phyloP scores from a whole-genome alignment of 2,329 filamentous ascomycete species.

The Penicillium verrucosum region DNA sequence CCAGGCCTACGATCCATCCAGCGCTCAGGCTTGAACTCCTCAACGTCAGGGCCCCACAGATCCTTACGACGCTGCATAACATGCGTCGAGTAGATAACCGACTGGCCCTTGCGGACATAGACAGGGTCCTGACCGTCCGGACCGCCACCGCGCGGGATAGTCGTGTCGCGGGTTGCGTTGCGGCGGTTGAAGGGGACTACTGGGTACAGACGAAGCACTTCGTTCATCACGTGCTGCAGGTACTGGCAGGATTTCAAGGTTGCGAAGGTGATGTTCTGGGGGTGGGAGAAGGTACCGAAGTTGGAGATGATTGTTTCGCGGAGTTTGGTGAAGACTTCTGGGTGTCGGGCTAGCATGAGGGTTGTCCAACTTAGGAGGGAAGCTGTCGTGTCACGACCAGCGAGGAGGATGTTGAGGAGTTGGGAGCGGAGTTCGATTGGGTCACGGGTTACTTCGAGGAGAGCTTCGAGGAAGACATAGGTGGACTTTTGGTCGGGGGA shows the following conservation, averaged over 20 bases:
- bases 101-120: conserved; percentile 63
- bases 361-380: conserved; percentile 46
- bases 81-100: conserved; percentile 65
- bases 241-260: conserved; percentile 42
- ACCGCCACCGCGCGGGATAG: conserved; percentile 56
- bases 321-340: conserved; percentile 36
- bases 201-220: conserved; percentile 46
- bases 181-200: conserved; percentile 48
- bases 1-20: conserved; percentile 64
- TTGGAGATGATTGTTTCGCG: conserved; percentile 32
- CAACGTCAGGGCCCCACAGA: conserved; percentile 47
- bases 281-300: conserved; percentile 41
- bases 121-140: conserved; percentile 59
- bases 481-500: conserved; percentile 31
- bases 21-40: conserved; percentile 62
- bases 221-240: conserved; percentile 39
- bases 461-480: conserved; percentile 51
- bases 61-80: conserved; percentile 68
- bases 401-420: conserved; percentile 51
- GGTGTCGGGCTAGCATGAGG: conserved; percentile 43
- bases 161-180: conserved; percentile 41
- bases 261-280: conserved; percentile 43
- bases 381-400: conserved; percentile 55
- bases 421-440: conserved; percentile 49
- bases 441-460: conserved; percentile 48